phyloP scores from a whole-genome alignment of 2,329 filamentous ascomycete species.

The Penicillium thymicola region DNA sequence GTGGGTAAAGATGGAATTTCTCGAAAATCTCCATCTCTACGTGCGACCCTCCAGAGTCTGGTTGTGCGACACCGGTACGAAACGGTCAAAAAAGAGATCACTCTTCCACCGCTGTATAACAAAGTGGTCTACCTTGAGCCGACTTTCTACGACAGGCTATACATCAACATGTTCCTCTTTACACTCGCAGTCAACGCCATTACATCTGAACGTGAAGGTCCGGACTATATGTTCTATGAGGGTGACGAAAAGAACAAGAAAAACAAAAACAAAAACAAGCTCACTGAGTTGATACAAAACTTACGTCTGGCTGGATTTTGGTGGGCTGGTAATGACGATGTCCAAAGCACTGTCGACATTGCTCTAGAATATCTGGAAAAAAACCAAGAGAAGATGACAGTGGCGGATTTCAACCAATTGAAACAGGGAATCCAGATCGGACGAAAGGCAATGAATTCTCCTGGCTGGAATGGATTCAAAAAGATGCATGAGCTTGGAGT shows the following conservation, averaged over 20 bases:
- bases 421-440: slow-evolving; percentile 64
- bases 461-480: slow-evolving; percentile 65
- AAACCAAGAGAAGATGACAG: slow-evolving; percentile 56
- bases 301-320: slow-evolving; percentile 82
- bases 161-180: slow-evolving; percentile 79
- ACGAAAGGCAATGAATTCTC: slow-evolving; percentile 56
- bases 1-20: slow-evolving; percentile 53
- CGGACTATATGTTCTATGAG: slow-evolving; percentile 85
- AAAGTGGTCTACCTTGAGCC: slow-evolving; percentile 71
- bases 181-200: slow-evolving; percentile 82
- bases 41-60: slow-evolving; percentile 68
- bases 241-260: slow-evolving; percentile 49
- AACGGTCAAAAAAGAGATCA: slow-evolving; percentile 63
- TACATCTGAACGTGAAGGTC: slow-evolving; percentile 77
- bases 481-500: slow-evolving; percentile 74
- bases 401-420: slow-evolving; percentile 61
- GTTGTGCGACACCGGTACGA: slow-evolving; percentile 76
- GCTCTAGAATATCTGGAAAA: slow-evolving; percentile 66
- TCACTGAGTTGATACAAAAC: slow-evolving; percentile 71
- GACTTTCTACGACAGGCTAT: slow-evolving; percentile 78
- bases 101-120: slow-evolving; percentile 69
- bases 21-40: slow-evolving; percentile 50
- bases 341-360: slow-evolving; percentile 62
- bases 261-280: slow-evolving; percentile 48
- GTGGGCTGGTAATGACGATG: slow-evolving; percentile 72